Conservation (phyloP, 2,329 filamentous ascomycete genomes). For the Claviceps maximensis region DNA sequence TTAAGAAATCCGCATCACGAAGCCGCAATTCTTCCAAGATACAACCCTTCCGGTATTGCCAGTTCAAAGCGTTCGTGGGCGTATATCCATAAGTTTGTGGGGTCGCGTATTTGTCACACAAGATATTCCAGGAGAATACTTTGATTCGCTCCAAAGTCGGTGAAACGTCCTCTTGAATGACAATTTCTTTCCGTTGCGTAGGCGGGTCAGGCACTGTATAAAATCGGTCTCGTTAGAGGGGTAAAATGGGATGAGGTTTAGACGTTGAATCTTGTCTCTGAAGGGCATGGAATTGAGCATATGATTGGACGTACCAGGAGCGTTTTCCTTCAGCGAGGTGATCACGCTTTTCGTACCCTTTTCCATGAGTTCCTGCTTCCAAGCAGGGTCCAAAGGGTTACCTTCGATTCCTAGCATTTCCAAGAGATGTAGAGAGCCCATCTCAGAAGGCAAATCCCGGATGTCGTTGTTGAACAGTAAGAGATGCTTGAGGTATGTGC, state of each 20-base stretch:
- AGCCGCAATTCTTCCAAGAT: constrained; percentile 73
- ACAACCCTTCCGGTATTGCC: constrained; percentile 73
- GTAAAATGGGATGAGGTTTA: background rate
- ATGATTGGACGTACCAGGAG: constrained; percentile 52
- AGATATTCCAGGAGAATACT: constrained; percentile 86
- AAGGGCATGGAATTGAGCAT: background rate
- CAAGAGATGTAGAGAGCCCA: constrained; percentile 78
- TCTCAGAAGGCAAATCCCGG: constrained; percentile 65
- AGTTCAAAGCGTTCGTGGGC: constrained; percentile 64
- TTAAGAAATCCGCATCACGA: constrained; percentile 77
- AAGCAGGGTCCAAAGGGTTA: constrained; percentile 64
- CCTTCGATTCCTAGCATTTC: constrained; percentile 87
- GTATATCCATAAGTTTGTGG: constrained; percentile 80
- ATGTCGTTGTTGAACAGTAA: constrained; percentile 86
- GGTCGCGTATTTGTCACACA: constrained; percentile 89
- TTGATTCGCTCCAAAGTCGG: constrained; percentile 57
- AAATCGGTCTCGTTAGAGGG: constrained; percentile 11
- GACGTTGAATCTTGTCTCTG: background rate
- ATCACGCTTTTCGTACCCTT: constrained; percentile 79
- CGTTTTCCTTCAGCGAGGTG: constrained; percentile 67
- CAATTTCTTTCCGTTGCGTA: constrained; percentile 60
- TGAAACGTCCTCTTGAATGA: constrained; percentile 56
- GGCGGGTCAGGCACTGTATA: constrained; percentile 62
- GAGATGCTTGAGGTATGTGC: constrained; percentile 77
- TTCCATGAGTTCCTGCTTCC: constrained; percentile 75